These are phyloP conservation scores for Zalaria sp. DNA, from an alignment of 2,329 filamentous ascomycete genomes.

Conservation along the genomic window DNA sequence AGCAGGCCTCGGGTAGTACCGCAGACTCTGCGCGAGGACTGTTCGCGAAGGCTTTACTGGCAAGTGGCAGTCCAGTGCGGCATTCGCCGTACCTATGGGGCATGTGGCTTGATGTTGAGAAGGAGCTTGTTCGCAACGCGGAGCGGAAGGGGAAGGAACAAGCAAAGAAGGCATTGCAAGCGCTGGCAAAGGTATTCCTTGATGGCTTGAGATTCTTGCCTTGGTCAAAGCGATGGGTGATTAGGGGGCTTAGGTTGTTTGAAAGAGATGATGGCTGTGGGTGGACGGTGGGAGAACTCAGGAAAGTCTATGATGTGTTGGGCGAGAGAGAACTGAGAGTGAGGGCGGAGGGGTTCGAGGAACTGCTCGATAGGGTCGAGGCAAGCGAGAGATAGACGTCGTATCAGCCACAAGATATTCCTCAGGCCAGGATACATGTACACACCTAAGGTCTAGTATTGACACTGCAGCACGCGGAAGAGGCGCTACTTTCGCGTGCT, in stretches of 20 bases:
- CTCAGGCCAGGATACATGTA: too few relatives aligned
- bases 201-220: slow-evolving; percentile 39
- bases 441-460: too few relatives aligned
- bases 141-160: not conserved
- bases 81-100: slow-evolving; percentile 14
- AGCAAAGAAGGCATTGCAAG: not conserved
- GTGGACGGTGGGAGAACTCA: slow-evolving; percentile 35
- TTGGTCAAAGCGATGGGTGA: slow-evolving; percentile 47
- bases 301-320: slow-evolving; percentile 40
- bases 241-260: slow-evolving; percentile 40
- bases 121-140: not conserved
- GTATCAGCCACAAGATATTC: too few relatives aligned
- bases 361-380: not conserved
- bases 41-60: slow-evolving; percentile 25
- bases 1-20: slow-evolving; percentile 11
- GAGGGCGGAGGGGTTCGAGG: slow-evolving; percentile 5
- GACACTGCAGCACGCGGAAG: too few relatives aligned
- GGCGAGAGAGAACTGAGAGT: slow-evolving; percentile 48
- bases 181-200: slow-evolving; percentile 10
- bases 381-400: too few relatives aligned
- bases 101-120: slow-evolving; percentile 15
- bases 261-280: slow-evolving; percentile 9
- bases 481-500: too few relatives aligned
- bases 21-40: slow-evolving; percentile 27
- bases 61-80: slow-evolving; percentile 19